phyloP scores from a whole-genome alignment of 192 early-diverging fungal species.

The Helicostylum pulchrum region DNA sequence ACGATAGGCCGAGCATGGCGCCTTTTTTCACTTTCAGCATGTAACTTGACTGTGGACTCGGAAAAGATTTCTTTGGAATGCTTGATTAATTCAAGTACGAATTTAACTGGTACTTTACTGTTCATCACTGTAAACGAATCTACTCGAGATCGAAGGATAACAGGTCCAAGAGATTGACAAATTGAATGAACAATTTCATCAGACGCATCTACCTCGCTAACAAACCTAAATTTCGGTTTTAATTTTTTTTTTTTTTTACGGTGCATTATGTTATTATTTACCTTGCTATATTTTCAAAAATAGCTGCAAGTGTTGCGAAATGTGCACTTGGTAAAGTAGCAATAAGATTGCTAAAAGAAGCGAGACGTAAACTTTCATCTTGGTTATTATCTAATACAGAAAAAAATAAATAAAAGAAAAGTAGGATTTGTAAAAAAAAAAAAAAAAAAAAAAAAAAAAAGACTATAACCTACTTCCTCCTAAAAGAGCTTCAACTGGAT shows the following conservation, averaged over 20 bases:
- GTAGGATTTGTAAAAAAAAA: no score
- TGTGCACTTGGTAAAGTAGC: constrained; percentile 42
- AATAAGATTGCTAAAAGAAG: constrained; percentile 47
- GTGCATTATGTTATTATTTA: constrained; percentile 9
- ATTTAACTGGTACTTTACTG: constrained; percentile 40
- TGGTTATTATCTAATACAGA: constrained; percentile 19
- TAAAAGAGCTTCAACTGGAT: constrained; percentile 63
- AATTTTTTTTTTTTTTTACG: neutral
- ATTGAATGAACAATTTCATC: constrained; percentile 35
- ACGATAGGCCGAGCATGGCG: constrained; percentile 17
- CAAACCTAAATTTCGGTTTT: neutral
- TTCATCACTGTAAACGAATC: constrained; percentile 40
- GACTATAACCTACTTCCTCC: constrained; percentile 39
- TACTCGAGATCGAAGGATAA: constrained; percentile 43
- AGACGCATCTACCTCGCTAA: neutral
- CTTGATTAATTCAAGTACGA: constrained; percentile 45
- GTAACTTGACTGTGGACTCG: constrained; percentile 9
- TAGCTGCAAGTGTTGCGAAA: constrained; percentile 44
- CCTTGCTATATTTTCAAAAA: constrained; percentile 29
- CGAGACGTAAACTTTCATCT: constrained; percentile 31
- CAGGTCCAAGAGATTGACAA: constrained; percentile 45
- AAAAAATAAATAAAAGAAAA: no score
- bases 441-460: neutral
- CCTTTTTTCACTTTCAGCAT: constrained; percentile 29
- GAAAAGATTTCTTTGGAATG: constrained; percentile 44